These are phyloP conservation scores for Cytospora chrysosperma DNA, from an alignment of 2,329 filamentous ascomycete species.

Conservation along the genomic window DNA sequence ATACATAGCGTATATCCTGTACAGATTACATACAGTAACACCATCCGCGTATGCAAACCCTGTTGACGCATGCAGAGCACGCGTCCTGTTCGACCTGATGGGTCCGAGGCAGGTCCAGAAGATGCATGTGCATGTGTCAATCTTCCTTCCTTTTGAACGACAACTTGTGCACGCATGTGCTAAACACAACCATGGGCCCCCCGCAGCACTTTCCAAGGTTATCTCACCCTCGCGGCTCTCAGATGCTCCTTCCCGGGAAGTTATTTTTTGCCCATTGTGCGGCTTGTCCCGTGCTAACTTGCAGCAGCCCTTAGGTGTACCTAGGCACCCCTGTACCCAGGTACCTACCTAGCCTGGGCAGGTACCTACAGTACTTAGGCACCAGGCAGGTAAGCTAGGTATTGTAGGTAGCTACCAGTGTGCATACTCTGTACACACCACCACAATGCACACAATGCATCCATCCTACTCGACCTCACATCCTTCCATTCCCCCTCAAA, in stretches of 20 bases:
- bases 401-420: neutral
- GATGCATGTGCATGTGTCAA: too few relatives aligned
- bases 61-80: neutral
- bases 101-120: neutral
- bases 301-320: neutral
- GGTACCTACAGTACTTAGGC: too few relatives aligned
- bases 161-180: too few relatives aligned
- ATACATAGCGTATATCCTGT: too few relatives aligned
- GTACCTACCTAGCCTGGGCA: neutral
- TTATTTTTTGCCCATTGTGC: conserved; percentile 6
- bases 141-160: too few relatives aligned
- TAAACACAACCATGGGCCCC: too few relatives aligned
- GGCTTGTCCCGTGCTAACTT: conserved; percentile 11
- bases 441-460: neutral
- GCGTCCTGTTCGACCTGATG: neutral
- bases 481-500: neutral
- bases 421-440: neutral
- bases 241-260: neutral
- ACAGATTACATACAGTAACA: too few relatives aligned
- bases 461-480: neutral
- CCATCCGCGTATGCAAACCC: neutral
- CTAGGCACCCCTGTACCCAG: too few relatives aligned
- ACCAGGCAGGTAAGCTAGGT: too few relatives aligned
- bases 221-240: conserved; percentile 4
- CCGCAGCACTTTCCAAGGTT: too few relatives aligned